phyloP scores from a whole-genome alignment of 2,329 filamentous ascomycete species.

The Nothopassalora personata region DNA sequence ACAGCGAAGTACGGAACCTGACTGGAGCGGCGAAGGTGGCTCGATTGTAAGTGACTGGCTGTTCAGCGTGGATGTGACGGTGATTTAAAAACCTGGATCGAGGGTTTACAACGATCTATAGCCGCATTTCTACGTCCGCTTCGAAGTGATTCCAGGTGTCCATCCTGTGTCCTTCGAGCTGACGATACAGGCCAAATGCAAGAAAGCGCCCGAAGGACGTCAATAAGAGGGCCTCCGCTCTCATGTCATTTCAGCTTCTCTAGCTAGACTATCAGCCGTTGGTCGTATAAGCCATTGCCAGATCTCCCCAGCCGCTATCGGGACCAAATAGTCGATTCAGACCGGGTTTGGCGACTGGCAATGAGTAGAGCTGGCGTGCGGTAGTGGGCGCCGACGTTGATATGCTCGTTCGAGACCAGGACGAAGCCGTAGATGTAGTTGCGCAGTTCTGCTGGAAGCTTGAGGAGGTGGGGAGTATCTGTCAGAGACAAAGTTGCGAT shows the following conservation, averaged over 20 bases:
- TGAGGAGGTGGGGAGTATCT: neutral
- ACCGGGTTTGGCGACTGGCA: neutral
- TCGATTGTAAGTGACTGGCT: slow-evolving; percentile 3
- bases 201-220: too few relatives aligned
- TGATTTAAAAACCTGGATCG: neutral
- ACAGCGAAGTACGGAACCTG: slow-evolving; percentile 23
- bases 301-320: too few relatives aligned
- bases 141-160: too few relatives aligned
- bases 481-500: too few relatives aligned
- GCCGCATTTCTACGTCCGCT: too few relatives aligned
- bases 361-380: neutral
- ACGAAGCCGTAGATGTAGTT: neutral
- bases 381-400: neutral
- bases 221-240: too few relatives aligned
- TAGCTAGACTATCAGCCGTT: too few relatives aligned
- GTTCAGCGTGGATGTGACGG: slow-evolving; percentile 2
- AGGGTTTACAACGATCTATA: too few relatives aligned
- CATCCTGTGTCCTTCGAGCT: too few relatives aligned
- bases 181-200: too few relatives aligned
- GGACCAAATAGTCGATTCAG: neutral
- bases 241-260: too few relatives aligned
- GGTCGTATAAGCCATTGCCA: too few relatives aligned
- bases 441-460: neutral
- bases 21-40: slow-evolving; percentile 1
- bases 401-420: neutral